Evolutionary conservation across 2,329 filamentous ascomycete genomes (phyloP), one percentile per base, ranked within the genome.

Genomic region (Claviceps humidiphila): DNA sequence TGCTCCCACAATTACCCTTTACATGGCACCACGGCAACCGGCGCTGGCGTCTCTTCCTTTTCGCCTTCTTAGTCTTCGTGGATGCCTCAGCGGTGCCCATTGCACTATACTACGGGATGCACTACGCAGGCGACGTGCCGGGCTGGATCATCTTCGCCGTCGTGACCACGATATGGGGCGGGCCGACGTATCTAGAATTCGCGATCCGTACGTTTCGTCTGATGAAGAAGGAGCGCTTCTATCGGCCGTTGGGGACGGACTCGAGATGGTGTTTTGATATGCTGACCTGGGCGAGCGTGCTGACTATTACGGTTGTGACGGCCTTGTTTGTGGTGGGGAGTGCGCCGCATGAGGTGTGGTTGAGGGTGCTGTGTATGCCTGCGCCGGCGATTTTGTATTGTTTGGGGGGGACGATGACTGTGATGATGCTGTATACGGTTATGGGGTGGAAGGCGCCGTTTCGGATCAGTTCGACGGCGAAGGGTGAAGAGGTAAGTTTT

Each of bases 391-490:
- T 78, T 51, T 63, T 78, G 20, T 74, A 74, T 53, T 71, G 71
- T 47, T 60, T 73, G 14, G 73, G 74, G 5, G 66, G 68, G 13
- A 64, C 71, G 26, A 60, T 74, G 26, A 59, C 68, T 5, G 54
- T 72, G 13, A 67, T 72, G 3, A 64, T 59, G 30, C 56, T 70
- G 2, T 68, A 58, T 38, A 59, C 64, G 37, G 49, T 57, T 39
- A 66, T 66, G 62, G 71, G 68, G 4, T 68, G 68, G 61, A 66
- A 64, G 16, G 75, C 80, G 0, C 80, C 79, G 0, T 82, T 80
- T 59, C 76, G 79, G 46, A 79, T 85, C 55, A 83, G 79, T 51
- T 84, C 81, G 2, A 78, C 80, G 0, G 73, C 73, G 0, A 82
- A 80, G 60, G 81, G 81, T 17, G 66, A 66, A 55, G 60, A 60